phyloP scores from a whole-genome alignment of 495 filamentous ascomycete species.

The Parmelia sp. region DNA sequence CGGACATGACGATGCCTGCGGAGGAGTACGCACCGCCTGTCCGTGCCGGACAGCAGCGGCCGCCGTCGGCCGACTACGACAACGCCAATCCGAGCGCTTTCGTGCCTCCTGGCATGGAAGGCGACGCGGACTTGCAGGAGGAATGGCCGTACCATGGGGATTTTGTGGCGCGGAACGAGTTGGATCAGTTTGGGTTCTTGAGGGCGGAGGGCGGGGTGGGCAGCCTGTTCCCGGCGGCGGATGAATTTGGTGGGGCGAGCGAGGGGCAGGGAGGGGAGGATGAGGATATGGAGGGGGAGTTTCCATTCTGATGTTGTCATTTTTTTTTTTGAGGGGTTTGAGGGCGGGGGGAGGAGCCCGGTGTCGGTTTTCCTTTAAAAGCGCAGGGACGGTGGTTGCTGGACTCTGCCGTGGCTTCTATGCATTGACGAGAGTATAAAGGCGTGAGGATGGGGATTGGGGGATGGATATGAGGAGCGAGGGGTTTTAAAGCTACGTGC shows the following conservation, averaged over 20 bases:
- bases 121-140: not conserved
- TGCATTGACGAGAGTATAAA: no score
- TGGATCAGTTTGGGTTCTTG: constrained; percentile 13
- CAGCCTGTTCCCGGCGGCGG: not conserved
- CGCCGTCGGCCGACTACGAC: constrained; percentile 1
- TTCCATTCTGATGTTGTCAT: not conserved
- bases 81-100: not conserved
- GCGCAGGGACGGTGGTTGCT: no score
- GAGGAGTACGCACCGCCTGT: not conserved
- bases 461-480: no score
- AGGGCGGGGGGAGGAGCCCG: no score
- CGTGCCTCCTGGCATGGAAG: not conserved
- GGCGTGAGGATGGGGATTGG: no score
- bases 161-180: constrained; percentile 2
- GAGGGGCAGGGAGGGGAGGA: not conserved
- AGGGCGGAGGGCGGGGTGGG: not conserved
- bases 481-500: no score
- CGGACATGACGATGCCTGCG: constrained; percentile 12
- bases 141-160: constrained; percentile 1
- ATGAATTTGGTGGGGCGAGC: not conserved
- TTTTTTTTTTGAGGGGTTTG: no score
- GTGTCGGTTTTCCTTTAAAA: no score
- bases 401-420: no score
- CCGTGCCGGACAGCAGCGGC: not conserved
- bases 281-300: not conserved